These are phyloP conservation scores for Sporisorium scitamineum DNA, from an alignment of 1,284 basidiomycete species.

Conservation along the genomic window DNA sequence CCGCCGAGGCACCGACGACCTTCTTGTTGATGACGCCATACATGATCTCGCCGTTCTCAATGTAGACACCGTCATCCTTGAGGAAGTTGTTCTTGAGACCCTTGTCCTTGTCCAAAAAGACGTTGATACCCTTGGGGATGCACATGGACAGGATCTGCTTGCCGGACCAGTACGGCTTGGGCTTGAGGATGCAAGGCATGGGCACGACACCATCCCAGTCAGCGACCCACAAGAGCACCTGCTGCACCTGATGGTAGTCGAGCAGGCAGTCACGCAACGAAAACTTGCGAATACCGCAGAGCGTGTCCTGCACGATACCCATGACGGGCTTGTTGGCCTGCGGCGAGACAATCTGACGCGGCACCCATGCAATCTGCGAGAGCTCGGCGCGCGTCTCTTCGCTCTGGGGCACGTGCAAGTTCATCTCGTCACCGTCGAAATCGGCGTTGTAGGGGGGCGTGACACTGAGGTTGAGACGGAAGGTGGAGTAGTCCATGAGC, in stretches of 20 bases:
- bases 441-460: slow-evolving; percentile 70
- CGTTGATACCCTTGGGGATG: slow-evolving; percentile 96
- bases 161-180: slow-evolving; percentile 96
- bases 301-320: slow-evolving; percentile 99
- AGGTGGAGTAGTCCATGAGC: slow-evolving; percentile 99
- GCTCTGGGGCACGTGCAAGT: slow-evolving; percentile 92
- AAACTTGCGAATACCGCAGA: slow-evolving; percentile 97
- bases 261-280: slow-evolving; percentile 81
- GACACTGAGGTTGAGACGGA: slow-evolving; percentile 95
- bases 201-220: slow-evolving; percentile 96
- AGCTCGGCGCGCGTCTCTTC: slow-evolving; percentile 99
- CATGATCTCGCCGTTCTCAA: slow-evolving; percentile 96
- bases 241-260: slow-evolving; percentile 77
- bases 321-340: slow-evolving; percentile 99
- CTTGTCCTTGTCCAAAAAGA: slow-evolving; percentile 71
- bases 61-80: slow-evolving; percentile 88
- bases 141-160: slow-evolving; percentile 95
- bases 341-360: slow-evolving; percentile 97
- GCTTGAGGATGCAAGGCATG: slow-evolving; percentile 92
- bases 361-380: slow-evolving; percentile 99
- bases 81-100: slow-evolving; percentile 64
- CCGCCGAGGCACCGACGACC: slow-evolving; percentile 89
- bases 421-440: slow-evolving; percentile 99
- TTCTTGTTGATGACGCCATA: slow-evolving; percentile 98
- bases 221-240: slow-evolving; percentile 96